phyloP scores from a whole-genome alignment of 148 eudicot genomes.

The Rhododendron ferrugineum region DNA sequence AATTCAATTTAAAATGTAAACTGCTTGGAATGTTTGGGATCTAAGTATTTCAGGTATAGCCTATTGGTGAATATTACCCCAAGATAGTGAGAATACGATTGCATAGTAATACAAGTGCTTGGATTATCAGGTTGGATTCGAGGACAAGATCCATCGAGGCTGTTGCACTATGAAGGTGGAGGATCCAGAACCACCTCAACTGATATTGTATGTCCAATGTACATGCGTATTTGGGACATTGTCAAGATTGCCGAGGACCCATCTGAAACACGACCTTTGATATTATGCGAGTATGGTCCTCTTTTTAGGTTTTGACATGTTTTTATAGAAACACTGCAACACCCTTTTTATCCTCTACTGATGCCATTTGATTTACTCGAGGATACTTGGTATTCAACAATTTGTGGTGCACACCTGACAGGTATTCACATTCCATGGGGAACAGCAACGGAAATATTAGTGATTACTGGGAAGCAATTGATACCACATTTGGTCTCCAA shows the following conservation, averaged over 20 bases:
- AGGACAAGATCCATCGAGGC: conserved; percentile 80
- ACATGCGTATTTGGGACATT: conserved; percentile 91
- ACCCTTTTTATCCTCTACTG: not conserved
- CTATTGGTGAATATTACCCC: not conserved
- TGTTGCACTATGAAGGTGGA: conserved; percentile 96
- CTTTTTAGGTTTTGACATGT: not conserved
- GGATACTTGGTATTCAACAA: not conserved
- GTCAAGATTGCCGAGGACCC: conserved; percentile 86
- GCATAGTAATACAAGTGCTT: not conserved
- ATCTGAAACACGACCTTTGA: conserved; percentile 76
- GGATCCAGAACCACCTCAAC: conserved; percentile 90
- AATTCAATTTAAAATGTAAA: not conserved
- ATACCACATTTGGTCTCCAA: conserved; percentile 88
- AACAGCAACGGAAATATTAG: conserved; percentile 88
- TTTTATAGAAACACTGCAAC: not conserved
- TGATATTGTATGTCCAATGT: conserved; percentile 98
- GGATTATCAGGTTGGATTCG: conserved; percentile 80
- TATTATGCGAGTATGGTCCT: conserved; percentile 90
- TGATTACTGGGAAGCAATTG: conserved; percentile 96
- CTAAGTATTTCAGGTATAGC: not conserved
- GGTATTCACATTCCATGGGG: conserved; percentile 98
- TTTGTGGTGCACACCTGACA: conserved; percentile 19
- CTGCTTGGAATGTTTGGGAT: not conserved
- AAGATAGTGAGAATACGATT: not conserved
- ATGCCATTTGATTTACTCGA: conserved; percentile 7